phyloP scores from a whole-genome alignment of 2,329 filamentous ascomycete species.

The Xylariaceae sp. region DNA sequence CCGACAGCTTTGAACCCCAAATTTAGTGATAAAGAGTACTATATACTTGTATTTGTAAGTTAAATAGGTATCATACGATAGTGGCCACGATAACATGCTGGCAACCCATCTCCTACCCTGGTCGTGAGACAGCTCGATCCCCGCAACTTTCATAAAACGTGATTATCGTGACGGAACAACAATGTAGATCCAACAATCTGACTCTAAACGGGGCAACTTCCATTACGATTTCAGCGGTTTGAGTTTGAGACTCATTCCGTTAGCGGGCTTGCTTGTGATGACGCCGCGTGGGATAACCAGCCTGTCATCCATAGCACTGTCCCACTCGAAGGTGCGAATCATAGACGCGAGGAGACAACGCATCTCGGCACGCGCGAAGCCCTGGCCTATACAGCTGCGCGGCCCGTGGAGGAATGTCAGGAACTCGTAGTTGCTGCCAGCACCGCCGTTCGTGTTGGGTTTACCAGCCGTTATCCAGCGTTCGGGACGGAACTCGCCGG shows the following conservation, averaged over 20 bases:
- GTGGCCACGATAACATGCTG: too few relatives aligned
- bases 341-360: conserved; percentile 66
- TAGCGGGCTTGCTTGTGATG: conserved; percentile 63
- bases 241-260: conserved; percentile 53
- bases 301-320: conserved; percentile 53
- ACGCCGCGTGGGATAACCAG: conserved; percentile 58
- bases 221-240: conserved; percentile 14
- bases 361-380: conserved; percentile 70
- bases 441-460: conserved; percentile 56
- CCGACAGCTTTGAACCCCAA: too few relatives aligned
- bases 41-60: too few relatives aligned
- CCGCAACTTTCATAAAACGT: too few relatives aligned
- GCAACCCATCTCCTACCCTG: too few relatives aligned
- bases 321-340: conserved; percentile 60
- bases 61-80: too few relatives aligned
- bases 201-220: too few relatives aligned
- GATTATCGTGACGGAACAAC: too few relatives aligned
- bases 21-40: too few relatives aligned
- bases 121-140: too few relatives aligned
- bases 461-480: conserved; percentile 56
- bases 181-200: too few relatives aligned
- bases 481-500: conserved; percentile 64
- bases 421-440: conserved; percentile 63
- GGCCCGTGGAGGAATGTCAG: conserved; percentile 69
- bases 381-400: conserved; percentile 65